phyloP scores from a whole-genome alignment of 768 basidiomycete species.

The Pleurotus djamor region DNA sequence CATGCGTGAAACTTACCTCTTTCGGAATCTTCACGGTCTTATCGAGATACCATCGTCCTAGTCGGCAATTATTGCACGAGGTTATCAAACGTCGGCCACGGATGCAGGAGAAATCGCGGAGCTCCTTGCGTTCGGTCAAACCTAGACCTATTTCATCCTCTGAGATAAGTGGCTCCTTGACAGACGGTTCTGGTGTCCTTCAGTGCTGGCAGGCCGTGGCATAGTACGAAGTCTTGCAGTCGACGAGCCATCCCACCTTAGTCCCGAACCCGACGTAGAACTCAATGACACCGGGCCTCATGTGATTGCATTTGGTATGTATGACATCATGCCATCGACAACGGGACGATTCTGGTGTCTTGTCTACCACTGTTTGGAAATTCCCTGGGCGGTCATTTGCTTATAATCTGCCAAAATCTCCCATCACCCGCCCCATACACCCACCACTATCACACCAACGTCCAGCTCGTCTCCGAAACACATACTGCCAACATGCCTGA shows the following conservation, averaged over 20 bases:
- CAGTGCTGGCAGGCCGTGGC: background rate
- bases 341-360: background rate
- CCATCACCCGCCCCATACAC: background rate
- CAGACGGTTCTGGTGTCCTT: too few species aligned
- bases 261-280: too few species aligned
- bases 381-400: conserved; percentile 3
- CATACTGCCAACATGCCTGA: conserved; percentile 36
- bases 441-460: background rate
- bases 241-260: background rate
- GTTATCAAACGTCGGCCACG: background rate
- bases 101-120: background rate
- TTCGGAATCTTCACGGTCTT: background rate
- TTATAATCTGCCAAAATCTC: background rate
- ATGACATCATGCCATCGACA: conserved; percentile 8
- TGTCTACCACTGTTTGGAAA: conserved; percentile 6
- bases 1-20: background rate
- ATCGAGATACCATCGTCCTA: background rate
- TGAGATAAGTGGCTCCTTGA: too few species aligned
- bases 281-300: background rate
- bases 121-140: background rate
- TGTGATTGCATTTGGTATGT: background rate
- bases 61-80: background rate
- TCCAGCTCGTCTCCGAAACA: background rate
- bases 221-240: background rate
- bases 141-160: background rate